phyloP scores from a whole-genome alignment of 2,329 filamentous ascomycete genomes.

The Geoglossum cookeanum region DNA sequence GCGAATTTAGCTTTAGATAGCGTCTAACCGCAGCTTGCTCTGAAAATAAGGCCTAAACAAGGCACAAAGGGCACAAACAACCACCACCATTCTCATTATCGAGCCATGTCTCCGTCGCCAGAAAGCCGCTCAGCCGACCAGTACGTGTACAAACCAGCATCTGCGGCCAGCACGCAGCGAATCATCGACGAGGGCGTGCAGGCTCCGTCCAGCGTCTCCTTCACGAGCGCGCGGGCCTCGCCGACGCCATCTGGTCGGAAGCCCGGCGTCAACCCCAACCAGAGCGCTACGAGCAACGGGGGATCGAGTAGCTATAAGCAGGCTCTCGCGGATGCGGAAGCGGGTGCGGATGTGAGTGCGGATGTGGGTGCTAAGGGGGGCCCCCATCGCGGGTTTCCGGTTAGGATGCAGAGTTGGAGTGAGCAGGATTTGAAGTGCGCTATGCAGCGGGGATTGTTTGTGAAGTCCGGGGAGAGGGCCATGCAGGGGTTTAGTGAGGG shows the following conservation, averaged over 20 bases:
- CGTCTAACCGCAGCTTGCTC: too few species aligned
- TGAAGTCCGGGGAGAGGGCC: too few species aligned
- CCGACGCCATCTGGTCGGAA: neutral
- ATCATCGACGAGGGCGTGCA: neutral
- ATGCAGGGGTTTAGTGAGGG: neutral
- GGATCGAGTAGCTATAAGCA: neutral
- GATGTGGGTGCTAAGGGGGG: too few species aligned
- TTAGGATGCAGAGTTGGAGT: conserved; percentile 2
- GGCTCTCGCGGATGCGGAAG: neutral
- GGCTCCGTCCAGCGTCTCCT: neutral
- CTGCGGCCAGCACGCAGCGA: neutral
- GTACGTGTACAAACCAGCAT: neutral
- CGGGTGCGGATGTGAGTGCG: too few species aligned
- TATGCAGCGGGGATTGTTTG: neutral
- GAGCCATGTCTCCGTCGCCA: too few species aligned
- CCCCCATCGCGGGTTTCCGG: neutral
- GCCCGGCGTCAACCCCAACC: too few species aligned
- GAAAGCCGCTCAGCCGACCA: too few species aligned
- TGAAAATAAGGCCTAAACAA: too few species aligned
- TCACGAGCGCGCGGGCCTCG: neutral
- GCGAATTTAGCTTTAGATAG: too few species aligned
- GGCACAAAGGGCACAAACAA: too few species aligned
- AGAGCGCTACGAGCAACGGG: neutral
- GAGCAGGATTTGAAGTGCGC: conserved; percentile 1
- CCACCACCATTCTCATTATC: too few species aligned